These are phyloP conservation scores for Salix arbutifolia DNA, from an alignment of 345 rosid genomes.

Conservation along the genomic window DNA sequence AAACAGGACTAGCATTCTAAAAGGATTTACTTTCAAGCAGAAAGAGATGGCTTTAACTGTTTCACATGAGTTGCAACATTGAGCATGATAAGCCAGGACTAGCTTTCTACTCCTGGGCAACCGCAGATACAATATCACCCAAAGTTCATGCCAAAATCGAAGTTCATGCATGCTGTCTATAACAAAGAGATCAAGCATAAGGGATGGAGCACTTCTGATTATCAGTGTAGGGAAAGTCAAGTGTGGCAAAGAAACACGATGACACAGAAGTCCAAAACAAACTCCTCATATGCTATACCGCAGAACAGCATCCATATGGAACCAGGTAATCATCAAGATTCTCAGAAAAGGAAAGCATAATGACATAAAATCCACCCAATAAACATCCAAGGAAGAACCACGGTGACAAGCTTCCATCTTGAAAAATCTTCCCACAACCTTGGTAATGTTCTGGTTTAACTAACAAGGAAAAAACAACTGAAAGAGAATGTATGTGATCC, in stretches of 20 bases:
- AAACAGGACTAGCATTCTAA: slow-evolving; percentile 4
- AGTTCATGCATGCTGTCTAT: background rate
- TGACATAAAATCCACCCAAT: slow-evolving; percentile 2
- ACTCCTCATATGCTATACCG: background rate
- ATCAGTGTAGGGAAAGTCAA: slow-evolving; percentile 6
- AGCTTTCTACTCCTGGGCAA: background rate
- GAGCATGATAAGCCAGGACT: background rate
- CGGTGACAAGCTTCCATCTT: slow-evolving; percentile 9
- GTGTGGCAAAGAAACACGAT: slow-evolving; percentile 14
- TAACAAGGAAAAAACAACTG: slow-evolving; percentile 10
- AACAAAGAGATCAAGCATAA: slow-evolving; percentile 15
- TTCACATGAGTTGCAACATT: background rate
- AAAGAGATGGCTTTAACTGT: slow-evolving; percentile 8
- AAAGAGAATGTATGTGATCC: slow-evolving; percentile 14
- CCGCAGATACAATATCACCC: slow-evolving; percentile 4
- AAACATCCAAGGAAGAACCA: slow-evolving; percentile 8
- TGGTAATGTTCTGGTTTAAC: background rate
- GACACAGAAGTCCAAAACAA: slow-evolving; percentile 1
- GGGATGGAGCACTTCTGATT: slow-evolving; percentile 4
- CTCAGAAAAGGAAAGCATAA: slow-evolving; percentile 7
- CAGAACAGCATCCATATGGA: slow-evolving; percentile 9
- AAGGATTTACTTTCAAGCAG: slow-evolving; percentile 10
- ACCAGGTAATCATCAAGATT: slow-evolving; percentile 3
- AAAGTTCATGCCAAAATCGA: background rate
- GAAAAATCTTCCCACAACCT: slow-evolving; percentile 8